Conservation (phyloP, 441 rosid species). For the Raphanus hybrid region DNA sequence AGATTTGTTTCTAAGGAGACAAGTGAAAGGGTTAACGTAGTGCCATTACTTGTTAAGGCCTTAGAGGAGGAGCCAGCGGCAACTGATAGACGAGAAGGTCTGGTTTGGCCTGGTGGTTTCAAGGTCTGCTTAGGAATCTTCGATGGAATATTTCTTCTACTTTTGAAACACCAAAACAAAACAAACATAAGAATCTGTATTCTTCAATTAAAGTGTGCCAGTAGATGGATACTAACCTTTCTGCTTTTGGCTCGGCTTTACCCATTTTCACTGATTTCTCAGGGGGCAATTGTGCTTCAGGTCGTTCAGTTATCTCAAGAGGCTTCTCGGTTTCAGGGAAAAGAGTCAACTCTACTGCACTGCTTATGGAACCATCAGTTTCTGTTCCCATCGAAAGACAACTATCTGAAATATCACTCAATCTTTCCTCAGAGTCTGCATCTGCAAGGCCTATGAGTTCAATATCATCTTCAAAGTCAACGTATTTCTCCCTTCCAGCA, state of each 20-base stretch:
- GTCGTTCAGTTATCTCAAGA: slow-evolving; percentile 33
- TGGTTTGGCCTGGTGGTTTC: slow-evolving; percentile 51
- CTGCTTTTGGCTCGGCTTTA: slow-evolving; percentile 46
- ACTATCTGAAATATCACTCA: slow-evolving; percentile 95
- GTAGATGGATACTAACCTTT: slow-evolving; percentile 50
- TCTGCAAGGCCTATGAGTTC: slow-evolving; percentile 78
- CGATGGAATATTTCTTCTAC: slow-evolving; percentile 53
- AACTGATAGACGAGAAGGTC: slow-evolving; percentile 60
- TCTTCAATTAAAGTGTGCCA: background rate
- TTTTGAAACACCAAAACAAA: slow-evolving; percentile 19
- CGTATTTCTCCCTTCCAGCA: slow-evolving; percentile 43
- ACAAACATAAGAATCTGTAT: slow-evolving; percentile 5
- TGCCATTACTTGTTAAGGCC: slow-evolving; percentile 55
- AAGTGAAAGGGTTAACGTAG: slow-evolving; percentile 10
- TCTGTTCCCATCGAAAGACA: slow-evolving; percentile 94
- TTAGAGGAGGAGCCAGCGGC: slow-evolving; percentile 58
- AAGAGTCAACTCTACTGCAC: slow-evolving; percentile 75
- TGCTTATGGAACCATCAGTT: slow-evolving; percentile 77
- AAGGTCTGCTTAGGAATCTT: slow-evolving; percentile 67
- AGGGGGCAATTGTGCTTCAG: slow-evolving; percentile 22
- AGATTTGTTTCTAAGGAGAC: slow-evolving; percentile 1
- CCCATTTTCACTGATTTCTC: slow-evolving; percentile 38
- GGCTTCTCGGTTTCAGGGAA: slow-evolving; percentile 70
- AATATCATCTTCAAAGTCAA: slow-evolving; percentile 58
- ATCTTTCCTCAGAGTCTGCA: slow-evolving; percentile 82